Evolutionary conservation across 2,329 filamentous ascomycete genomes (phyloP), one percentile per base, ranked within the genome.

Genomic region (Coccinonectria pachysandricola): DNA sequence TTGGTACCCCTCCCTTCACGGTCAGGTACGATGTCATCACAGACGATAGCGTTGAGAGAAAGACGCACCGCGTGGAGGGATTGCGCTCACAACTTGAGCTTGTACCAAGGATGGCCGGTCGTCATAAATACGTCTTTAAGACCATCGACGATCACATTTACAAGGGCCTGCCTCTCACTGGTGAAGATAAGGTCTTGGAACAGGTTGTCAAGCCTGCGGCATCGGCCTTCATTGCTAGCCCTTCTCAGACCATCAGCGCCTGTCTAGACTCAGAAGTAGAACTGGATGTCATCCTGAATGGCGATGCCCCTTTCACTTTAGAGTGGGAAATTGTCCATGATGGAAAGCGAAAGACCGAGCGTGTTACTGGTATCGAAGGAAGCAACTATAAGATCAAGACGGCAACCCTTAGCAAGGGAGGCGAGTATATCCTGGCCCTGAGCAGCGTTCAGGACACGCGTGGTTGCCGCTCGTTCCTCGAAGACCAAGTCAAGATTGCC

Each of bases 161-260:
- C 57, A 69, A 68, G 16, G 66, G 67, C 2, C 66, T 79, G 26
- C 62, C 65, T 14, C 57, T 92, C 12, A 65, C 64, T 15, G 72
- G 78, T 19, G 57, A 69, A 8, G 65, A 69, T 25, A 68, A 79
- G 35, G 56, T 72, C 7, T 59, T 96, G 20, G 79, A 92, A 53
- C 88, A 96, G 54, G 78, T 85, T 44, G 88, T 98, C 40, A 94
- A 92, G 54, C 91, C 91, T 7, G 83, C 87, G 4, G 88, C 91
- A 6, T 83, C 80, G 7, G 88, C 88, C 13, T 74, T 78, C 35
- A 65, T 86, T 29, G 65, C 71, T 21, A 59, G 67, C 14, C 60
- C 64, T 6, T 60, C 65, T 12, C 60, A 64, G 19, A 59, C 58
- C 12, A 65, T 75, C 34, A 76, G 71, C 42, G 75, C 81, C 24